A percentile compares a stretch with the other conserved stretches of the same genome.
phyloP scores from a whole-genome alignment of 2,329 filamentous ascomycete genomes.

The Fusarium continuum region DNA sequence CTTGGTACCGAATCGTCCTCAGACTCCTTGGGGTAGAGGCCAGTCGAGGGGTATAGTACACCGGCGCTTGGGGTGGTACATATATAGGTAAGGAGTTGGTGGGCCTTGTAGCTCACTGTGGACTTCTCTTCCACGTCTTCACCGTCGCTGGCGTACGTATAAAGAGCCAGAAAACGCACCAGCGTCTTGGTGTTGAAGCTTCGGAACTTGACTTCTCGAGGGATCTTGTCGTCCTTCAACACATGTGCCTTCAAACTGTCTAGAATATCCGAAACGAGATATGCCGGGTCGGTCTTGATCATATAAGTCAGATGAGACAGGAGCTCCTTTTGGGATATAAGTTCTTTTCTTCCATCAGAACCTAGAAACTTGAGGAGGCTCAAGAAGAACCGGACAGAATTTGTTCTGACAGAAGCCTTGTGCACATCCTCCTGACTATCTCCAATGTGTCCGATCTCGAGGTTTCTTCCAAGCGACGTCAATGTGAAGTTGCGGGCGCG shows the following conservation, averaged over 20 bases:
- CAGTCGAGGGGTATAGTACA: constrained; percentile 77
- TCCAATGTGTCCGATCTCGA: constrained; percentile 72
- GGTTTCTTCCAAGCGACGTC: constrained; percentile 80
- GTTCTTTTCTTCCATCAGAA: constrained; percentile 79
- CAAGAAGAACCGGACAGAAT: constrained; percentile 83
- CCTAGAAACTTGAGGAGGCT: constrained; percentile 82
- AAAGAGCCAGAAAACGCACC: constrained; percentile 75
- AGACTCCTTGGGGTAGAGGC: constrained; percentile 83
- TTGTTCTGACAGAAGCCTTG: constrained; percentile 82
- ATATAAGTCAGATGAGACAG: constrained; percentile 83
- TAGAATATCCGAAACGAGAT: constrained; percentile 79
- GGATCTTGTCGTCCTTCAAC: constrained; percentile 77
- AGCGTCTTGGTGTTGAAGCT: constrained; percentile 80
- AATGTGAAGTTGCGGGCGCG: constrained; percentile 81
- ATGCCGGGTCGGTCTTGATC: constrained; percentile 79
- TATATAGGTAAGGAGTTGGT: constrained; percentile 77
- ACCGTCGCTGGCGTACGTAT: constrained; percentile 64
- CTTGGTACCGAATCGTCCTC: constrained; percentile 56
- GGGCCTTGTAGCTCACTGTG: constrained; percentile 72
- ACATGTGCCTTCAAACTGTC: constrained; percentile 74
- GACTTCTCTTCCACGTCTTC: constrained; percentile 53
- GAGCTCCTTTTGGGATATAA: constrained; percentile 82
- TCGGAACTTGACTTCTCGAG: constrained; percentile 76
- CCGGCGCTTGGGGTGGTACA: constrained; percentile 80
- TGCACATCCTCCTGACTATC: constrained; percentile 68